Conservation (phyloP, 306 rosid genomes). For the Malus asiatica region DNA sequence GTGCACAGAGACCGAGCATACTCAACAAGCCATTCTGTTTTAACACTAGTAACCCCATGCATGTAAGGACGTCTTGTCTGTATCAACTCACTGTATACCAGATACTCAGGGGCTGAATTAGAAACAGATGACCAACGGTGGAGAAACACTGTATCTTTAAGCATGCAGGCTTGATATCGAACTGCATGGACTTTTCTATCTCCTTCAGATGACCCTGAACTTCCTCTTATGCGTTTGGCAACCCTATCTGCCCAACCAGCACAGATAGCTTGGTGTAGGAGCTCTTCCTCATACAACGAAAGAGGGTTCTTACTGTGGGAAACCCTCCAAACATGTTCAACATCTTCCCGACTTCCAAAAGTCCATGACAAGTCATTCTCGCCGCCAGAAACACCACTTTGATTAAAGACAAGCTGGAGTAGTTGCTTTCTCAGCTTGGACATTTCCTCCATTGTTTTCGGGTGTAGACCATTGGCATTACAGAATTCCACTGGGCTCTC, state of each 20-base stretch:
- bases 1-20: slow-evolving; percentile 60
- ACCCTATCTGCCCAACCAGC: slow-evolving; percentile 99
- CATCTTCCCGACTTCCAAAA: slow-evolving; percentile 56
- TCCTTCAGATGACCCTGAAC: slow-evolving; percentile 36
- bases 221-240: slow-evolving; percentile 60
- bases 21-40: slow-evolving; percentile 80
- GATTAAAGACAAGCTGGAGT: slow-evolving; percentile 59
- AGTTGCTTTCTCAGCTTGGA: slow-evolving; percentile 78
- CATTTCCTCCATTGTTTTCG: slow-evolving; percentile 95
- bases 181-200: slow-evolving; percentile 33
- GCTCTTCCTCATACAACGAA: slow-evolving; percentile 59
- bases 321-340: slow-evolving; percentile 55
- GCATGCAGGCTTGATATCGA: slow-evolving; percentile 63
- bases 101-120: slow-evolving; percentile 59
- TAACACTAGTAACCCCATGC: slow-evolving; percentile 77
- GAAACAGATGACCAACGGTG: slow-evolving; percentile 68
- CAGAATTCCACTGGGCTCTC: slow-evolving; percentile 48
- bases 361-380: slow-evolving; percentile 57
- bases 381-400: slow-evolving; percentile 29
- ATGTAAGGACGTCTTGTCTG: slow-evolving; percentile 70
- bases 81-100: slow-evolving; percentile 84
- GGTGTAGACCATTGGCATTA: slow-evolving; percentile 54
- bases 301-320: slow-evolving; percentile 55
- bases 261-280: slow-evolving; percentile 78
- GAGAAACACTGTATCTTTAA: slow-evolving; percentile 63